Conservation (phyloP, 306 rosid genomes). For the Quercus dentata region DNA sequence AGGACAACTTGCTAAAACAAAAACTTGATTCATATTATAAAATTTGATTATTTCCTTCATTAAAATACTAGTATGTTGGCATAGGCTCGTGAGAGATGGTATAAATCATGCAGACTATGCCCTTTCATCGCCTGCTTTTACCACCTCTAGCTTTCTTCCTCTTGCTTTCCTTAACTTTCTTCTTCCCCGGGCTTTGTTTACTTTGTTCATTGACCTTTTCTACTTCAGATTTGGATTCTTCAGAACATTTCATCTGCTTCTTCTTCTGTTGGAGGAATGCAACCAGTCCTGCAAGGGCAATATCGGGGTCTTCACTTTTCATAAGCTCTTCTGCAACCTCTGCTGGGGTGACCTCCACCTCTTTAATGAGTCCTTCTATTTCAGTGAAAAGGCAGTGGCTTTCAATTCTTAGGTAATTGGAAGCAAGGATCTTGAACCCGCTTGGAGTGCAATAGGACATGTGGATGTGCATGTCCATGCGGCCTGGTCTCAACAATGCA, state of each 20-base stretch:
- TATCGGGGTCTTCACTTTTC: conserved; percentile 21
- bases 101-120: background rate
- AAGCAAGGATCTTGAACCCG: conserved; percentile 29
- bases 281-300: conserved; percentile 18
- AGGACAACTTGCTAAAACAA: background rate
- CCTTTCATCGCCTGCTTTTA: background rate
- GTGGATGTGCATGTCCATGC: conserved; percentile 41
- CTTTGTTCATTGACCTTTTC: background rate
- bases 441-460: conserved; percentile 32
- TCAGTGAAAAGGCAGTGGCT: conserved; percentile 17
- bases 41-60: background rate
- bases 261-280: conserved; percentile 19
- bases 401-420: conserved; percentile 14
- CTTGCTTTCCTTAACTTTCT: background rate
- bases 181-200: background rate
- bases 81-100: background rate
- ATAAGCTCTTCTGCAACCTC: conserved; percentile 39
- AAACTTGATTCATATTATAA: background rate
- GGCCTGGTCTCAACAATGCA: conserved; percentile 42
- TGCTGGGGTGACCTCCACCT: conserved; percentile 29
- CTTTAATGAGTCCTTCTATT: conserved; percentile 22
- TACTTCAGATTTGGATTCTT: background rate
- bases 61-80: background rate
- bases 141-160: background rate
- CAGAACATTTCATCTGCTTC: conserved; percentile 3